Evolutionary conservation across 352 stramenopile species (phyloP), one percentile per base, ranked within the genome.

Genomic region (Phytopythium montanum): DNA sequence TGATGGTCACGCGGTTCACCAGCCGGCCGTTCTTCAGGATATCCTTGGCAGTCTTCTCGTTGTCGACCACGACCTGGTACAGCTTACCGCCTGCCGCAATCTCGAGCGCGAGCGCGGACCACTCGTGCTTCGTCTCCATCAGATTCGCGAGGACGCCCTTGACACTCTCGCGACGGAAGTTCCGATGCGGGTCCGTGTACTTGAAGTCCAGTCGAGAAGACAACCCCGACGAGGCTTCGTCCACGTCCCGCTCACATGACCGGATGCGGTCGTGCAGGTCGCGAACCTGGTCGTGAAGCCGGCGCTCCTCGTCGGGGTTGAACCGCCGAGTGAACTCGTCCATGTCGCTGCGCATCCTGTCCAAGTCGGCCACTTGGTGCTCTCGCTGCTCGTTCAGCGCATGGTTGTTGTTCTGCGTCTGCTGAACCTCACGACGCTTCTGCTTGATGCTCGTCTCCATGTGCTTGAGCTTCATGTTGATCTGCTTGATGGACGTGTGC

Each of bases 51-150:
- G 96, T 99, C 39, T 98, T 92, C 34, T 98, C 96, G 65, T 98
- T 98, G 67, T 99, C 97, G 19, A 99, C 97, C 28, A 99, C 97
- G 38, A 99, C 96, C 70, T 99, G 95, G 66, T 98, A 99, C 10
- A 99, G 76, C 62, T 98, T 99, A 36, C 97, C 97, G 38, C 98
- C 98, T 6, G 97, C 97, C 28, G 92, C 95, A 52, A 99, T 98
- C 76, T 99, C 98, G 1, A 99, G 76, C 18, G 97, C 97, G 16
- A 97, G 98, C 16, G 96, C 88, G 60, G 96, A 88, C 70, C 85
- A 90, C 38, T 92, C 76, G 53, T 99, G 72, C 58, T 98, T 97
- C 0, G 98, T 97, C 56, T 96, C 78, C 9, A 99, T 72, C 10
- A 99, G 77, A 41, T 96, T 95, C 16, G 96, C 97, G n/a, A 99